phyloP scores from a whole-genome alignment of 208 protist genomes.

The Crithidia brevicula region DNA sequence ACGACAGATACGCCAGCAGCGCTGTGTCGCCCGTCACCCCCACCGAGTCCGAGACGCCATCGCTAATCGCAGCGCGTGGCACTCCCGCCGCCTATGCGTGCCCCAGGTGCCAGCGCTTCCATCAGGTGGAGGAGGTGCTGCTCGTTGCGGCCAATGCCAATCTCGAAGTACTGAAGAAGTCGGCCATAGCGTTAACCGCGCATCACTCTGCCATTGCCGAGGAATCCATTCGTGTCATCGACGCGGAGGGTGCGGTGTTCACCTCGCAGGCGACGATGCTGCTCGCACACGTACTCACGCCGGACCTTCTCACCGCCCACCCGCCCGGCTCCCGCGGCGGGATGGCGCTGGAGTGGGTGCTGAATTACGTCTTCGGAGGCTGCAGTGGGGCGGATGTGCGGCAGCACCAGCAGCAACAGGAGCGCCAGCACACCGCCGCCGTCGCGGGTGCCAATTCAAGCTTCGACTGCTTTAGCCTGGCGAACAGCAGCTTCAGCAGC shows the following conservation, averaged over 20 bases:
- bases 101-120: slow-evolving; percentile 32
- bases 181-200: slow-evolving; percentile 37
- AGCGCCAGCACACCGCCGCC: slow-evolving; percentile 18
- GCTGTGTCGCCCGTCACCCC: slow-evolving; percentile 2
- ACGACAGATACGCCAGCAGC: neutral
- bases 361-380: slow-evolving; percentile 58
- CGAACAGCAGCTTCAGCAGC: slow-evolving; percentile 31
- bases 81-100: slow-evolving; percentile 24
- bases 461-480: slow-evolving; percentile 33
- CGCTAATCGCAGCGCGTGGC: slow-evolving; percentile 14
- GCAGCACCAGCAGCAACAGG: slow-evolving; percentile 34
- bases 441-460: slow-evolving; percentile 12
- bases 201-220: slow-evolving; percentile 47
- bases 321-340: slow-evolving; percentile 46
- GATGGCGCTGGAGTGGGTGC: slow-evolving; percentile 44
- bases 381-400: slow-evolving; percentile 39
- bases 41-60: slow-evolving; percentile 3
- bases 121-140: slow-evolving; percentile 34
- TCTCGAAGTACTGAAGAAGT: slow-evolving; percentile 34
- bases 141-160: slow-evolving; percentile 28
- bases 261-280: slow-evolving; percentile 61
- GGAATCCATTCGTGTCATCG: slow-evolving; percentile 42
- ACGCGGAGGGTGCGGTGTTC: slow-evolving; percentile 43
- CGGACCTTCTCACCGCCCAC: slow-evolving; percentile 51
- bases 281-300: slow-evolving; percentile 55